Base-by-base conservation (phyloP, 2,329 filamentous ascomycete species). In the Verticillium nubilum region DNA sequence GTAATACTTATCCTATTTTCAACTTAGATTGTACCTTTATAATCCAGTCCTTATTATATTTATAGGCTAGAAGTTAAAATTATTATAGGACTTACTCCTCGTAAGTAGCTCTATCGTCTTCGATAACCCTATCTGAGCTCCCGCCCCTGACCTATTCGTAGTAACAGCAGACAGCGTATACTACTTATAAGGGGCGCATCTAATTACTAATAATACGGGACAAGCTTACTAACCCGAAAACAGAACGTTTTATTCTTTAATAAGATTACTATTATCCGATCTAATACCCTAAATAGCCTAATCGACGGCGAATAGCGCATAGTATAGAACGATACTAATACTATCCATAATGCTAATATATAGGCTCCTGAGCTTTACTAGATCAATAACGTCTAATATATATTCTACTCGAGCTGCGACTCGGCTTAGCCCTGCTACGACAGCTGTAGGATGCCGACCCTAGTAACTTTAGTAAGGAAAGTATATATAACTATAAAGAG, bases 391-490 rank as follows among this genome's bases (percentile, higher is more conserved):
- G 55, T 54, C 27, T 65, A 62, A 62, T 60, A 65, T 26, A 65
- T 65, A 52, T 61, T 65, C 57, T 64, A 65, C 59, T 65, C 63
- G 0, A 59, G 58, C n/a, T 62, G 61, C 19, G 54, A 63, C 55
- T 58, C 59, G 1, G 27, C 28, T 19, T 29, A 53, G 1, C 23
- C 56, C 2, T 64, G 62, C 59, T 62, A 57, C 23, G 59, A 61
- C 10, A 61, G 57, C 42, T 64, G 62, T 29, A 57, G 54, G n/a
- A n/a, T 35, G 74, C 69, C 10, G 75, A 77, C 59, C 61, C 69
- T 1, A 70, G 70, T 27, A 74, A 79, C 53, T 76, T 83, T 59
- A 78, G 79, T 2, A 65, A 71, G 19, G 71, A 76, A 35, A 72
- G 85, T 53, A 66, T 83, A 1, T 64, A 74, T 3, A 70, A 72